These are phyloP conservation scores for Solanum verrucosum DNA, from an alignment of 257 asterid genomes.

Conservation along the genomic window DNA sequence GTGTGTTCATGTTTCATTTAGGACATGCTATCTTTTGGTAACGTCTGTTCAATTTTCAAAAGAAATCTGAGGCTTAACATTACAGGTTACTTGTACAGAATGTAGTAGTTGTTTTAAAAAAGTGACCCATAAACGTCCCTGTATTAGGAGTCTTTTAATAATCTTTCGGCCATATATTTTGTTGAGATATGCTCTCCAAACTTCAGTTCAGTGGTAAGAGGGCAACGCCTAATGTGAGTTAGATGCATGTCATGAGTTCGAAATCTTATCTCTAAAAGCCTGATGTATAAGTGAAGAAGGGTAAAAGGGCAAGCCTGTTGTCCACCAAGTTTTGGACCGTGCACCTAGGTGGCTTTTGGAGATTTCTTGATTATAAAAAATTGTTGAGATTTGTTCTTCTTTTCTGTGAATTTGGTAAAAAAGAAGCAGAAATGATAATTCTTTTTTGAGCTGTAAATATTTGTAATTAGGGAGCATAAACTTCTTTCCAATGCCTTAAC, in stretches of 20 bases:
- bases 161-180: not conserved
- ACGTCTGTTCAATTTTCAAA: not conserved
- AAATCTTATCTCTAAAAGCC: not conserved
- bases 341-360: not conserved
- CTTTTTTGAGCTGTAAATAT: not conserved
- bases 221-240: not conserved
- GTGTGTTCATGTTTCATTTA: not conserved
- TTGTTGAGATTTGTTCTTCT: not conserved
- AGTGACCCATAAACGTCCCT: not conserved
- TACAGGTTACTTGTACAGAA: not conserved
- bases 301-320: not conserved
- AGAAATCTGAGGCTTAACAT: not conserved
- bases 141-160: not conserved
- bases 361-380: not conserved
- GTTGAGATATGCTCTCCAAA: not conserved
- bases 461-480: not conserved
- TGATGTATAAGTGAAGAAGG: not conserved
- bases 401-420: not conserved
- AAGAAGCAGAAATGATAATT: not conserved
- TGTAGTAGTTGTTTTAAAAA: not conserved
- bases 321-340: not conserved
- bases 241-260: not conserved
- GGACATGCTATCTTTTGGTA: not conserved
- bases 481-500: not conserved
- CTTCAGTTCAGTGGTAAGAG: not conserved